Base-by-base conservation (phyloP, 2,329 filamentous ascomycete species). In the Penicillium sumatraense region DNA sequence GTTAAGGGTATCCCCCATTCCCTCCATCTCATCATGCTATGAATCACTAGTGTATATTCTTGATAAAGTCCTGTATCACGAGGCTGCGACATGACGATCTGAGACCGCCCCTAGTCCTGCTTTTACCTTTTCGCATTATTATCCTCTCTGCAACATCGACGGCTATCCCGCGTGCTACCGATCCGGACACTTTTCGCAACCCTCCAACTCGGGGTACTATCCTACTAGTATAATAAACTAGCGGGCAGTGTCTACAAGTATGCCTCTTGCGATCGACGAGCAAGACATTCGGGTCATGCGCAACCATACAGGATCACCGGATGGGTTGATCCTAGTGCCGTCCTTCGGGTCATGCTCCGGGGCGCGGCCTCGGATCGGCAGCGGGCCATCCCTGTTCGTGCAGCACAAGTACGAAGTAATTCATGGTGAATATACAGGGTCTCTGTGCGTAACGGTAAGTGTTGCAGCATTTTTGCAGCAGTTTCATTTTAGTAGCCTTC, bases 311-410 rank as follows among this genome's bases (percentile, higher is more conserved):
- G 29, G 47, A 54, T 49, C 51, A 51, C 49, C 49, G 35, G 50
- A 40, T 53, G 24, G 49, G 49, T 45, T 24, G 38, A 53, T 49
- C 51, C 51, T 54, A 38, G 52, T 49, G 20, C 24, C 47, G 40
- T 2, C 9, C 20, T 36, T 53, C 33, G 51, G 55, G 51, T 54
- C 55, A 57, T 48, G 46, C 51, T 41, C 42, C 48, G 41, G 21
- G 54, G 45, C n/a, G 38, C 24, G 38, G 38, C 46, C 35, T 23
- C 16, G 29, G 46, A 53, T 61, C 59, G 59, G 47, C 59, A 55
- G 31, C 47, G 44, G 10, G 13, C 27, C 27, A 58, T 51, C 58
- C 56, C 40, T 53, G 49, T 35, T 21, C 20, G 26, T 46, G 26
- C 26, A 38, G 40, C 46, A 45, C 13, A 49, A 36, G 51, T 45